Evolutionary conservation across 768 basidiomycete species (phyloP).

Genomic region (Agrocybe praecox): DNA sequence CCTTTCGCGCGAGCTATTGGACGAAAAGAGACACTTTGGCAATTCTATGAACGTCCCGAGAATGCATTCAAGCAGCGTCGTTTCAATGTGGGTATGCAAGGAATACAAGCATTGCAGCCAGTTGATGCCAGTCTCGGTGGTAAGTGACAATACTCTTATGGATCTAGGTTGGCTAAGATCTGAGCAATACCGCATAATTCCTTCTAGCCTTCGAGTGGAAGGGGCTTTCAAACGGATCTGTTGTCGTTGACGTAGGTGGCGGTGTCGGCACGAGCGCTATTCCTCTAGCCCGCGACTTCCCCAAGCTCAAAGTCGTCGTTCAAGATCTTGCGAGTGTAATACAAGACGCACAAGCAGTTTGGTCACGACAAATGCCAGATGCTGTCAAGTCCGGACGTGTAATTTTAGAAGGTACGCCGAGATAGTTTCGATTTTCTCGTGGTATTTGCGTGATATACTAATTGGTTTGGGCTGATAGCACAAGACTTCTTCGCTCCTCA

Average conservation of each 20-base stretch:
- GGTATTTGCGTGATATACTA: not conserved
- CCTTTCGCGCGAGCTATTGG: conserved; percentile 21
- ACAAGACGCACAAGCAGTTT: conserved; percentile 10
- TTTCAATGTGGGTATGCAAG: conserved; percentile 27
- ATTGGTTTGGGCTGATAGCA: conserved; percentile 13
- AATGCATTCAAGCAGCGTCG: conserved; percentile 26
- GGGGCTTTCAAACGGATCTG: conserved; percentile 45
- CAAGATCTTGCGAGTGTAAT: conserved; percentile 63
- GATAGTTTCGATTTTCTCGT: no score
- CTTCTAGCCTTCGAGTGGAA: conserved; percentile 71
- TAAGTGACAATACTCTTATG: conserved; percentile 11
- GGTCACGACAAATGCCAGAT: conserved; percentile 22
- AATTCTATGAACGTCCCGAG: conserved; percentile 21
- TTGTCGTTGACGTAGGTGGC: conserved; percentile 71
- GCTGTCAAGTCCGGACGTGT: conserved; percentile 28
- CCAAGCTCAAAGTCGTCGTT: conserved; percentile 52
- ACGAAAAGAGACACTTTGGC: conserved; percentile 18
- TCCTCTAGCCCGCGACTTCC: conserved; percentile 33
- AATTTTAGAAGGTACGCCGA: conserved; percentile 30
- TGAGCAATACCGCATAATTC: no score
- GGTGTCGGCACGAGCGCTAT: conserved; percentile 56
- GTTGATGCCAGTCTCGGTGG: conserved; percentile 19
- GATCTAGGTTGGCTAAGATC: no score
- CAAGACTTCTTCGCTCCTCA: conserved; percentile 46
- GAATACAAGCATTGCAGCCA: conserved; percentile 18